phyloP scores from a whole-genome alignment of 2,329 filamentous ascomycete species.

The Coniella lustricola region DNA sequence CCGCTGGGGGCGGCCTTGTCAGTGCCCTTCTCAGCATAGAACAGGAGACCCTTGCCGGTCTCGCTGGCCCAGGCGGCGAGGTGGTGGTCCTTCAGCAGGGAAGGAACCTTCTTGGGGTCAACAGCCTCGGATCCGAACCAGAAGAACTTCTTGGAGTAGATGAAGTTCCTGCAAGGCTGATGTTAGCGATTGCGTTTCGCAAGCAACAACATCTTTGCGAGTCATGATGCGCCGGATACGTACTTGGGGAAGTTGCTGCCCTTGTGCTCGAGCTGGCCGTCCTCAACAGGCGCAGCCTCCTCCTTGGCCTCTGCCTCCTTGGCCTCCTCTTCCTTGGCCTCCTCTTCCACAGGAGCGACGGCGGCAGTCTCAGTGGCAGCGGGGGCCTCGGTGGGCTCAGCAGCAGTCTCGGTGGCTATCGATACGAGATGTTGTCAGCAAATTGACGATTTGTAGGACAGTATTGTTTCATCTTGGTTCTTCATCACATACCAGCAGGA shows the following conservation, averaged over 20 bases:
- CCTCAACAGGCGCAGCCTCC: constrained; percentile 53
- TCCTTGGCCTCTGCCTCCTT: constrained; percentile 34
- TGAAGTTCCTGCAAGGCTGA: constrained; percentile 59
- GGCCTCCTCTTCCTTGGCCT: constrained; percentile 51
- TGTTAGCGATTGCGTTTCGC: constrained; percentile 19
- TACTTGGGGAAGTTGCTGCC: constrained; percentile 81
- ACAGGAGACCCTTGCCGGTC: constrained; percentile 92
- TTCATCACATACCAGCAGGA: constrained; percentile 13
- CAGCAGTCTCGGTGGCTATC: constrained; percentile 23
- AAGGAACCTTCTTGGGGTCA: constrained; percentile 63
- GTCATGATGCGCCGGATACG: constrained; percentile 31
- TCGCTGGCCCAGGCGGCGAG: constrained; percentile 83
- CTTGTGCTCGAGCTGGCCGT: constrained; percentile 87
- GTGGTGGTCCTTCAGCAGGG: constrained; percentile 77
- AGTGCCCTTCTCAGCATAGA: constrained; percentile 75
- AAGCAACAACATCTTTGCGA: too few species aligned
- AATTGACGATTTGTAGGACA: constrained; percentile 8
- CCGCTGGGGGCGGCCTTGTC: constrained; percentile 77
- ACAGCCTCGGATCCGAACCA: constrained; percentile 72
- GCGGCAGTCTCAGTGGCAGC: constrained; percentile 30
- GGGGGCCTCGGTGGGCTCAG: constrained; percentile 29
- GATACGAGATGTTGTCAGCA: constrained; percentile 6
- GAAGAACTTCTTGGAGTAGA: constrained; percentile 91
- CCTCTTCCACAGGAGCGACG: constrained; percentile 29
- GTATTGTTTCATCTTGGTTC: too few species aligned